Conservation (phyloP, 2,329 filamentous ascomycete species). For the Whalleya microplaca region DNA sequence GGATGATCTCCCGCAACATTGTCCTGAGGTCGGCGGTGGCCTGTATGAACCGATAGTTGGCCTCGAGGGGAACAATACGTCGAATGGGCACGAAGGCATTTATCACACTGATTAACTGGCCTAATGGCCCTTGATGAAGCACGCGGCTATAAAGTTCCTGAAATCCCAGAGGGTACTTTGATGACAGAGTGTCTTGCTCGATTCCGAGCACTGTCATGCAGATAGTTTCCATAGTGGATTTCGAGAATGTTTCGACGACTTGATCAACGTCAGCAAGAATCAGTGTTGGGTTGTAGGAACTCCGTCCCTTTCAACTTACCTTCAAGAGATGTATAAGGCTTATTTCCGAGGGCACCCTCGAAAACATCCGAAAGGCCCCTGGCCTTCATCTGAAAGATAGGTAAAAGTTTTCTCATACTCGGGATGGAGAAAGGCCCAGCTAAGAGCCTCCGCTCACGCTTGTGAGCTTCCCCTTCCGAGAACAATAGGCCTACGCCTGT, state of each 20-base stretch:
- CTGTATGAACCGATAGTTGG: slow-evolving; percentile 43
- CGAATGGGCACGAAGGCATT: slow-evolving; percentile 40
- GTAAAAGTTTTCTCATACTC: slow-evolving; percentile 43
- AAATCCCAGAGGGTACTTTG: slow-evolving; percentile 28
- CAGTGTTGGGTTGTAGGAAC: not conserved
- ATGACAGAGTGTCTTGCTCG: slow-evolving; percentile 36
- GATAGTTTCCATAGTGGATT: slow-evolving; percentile 41
- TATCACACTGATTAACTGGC: slow-evolving; percentile 37
- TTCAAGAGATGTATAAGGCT: slow-evolving; percentile 30
- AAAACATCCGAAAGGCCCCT: slow-evolving; percentile 34
- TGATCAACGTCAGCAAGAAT: not conserved
- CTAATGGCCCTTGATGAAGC: slow-evolving; percentile 34
- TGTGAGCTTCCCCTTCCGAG: slow-evolving; percentile 42
- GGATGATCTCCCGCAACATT: slow-evolving; percentile 39
- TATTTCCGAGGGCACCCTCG: slow-evolving; percentile 31
- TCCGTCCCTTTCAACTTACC: slow-evolving; percentile 14
- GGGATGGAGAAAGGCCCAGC: slow-evolving; percentile 40
- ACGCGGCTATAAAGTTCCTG: slow-evolving; percentile 37
- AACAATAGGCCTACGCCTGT: slow-evolving; percentile 42
- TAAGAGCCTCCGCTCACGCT: slow-evolving; percentile 40
- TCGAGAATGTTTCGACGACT: slow-evolving; percentile 36
- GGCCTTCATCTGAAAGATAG: slow-evolving; percentile 42
- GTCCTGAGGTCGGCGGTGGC: slow-evolving; percentile 39
- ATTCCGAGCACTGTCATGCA: slow-evolving; percentile 40
- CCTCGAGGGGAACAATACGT: slow-evolving; percentile 42